Base-by-base conservation (phyloP, 805 yeast genomes). In the Yarrowia sp. region DNA sequence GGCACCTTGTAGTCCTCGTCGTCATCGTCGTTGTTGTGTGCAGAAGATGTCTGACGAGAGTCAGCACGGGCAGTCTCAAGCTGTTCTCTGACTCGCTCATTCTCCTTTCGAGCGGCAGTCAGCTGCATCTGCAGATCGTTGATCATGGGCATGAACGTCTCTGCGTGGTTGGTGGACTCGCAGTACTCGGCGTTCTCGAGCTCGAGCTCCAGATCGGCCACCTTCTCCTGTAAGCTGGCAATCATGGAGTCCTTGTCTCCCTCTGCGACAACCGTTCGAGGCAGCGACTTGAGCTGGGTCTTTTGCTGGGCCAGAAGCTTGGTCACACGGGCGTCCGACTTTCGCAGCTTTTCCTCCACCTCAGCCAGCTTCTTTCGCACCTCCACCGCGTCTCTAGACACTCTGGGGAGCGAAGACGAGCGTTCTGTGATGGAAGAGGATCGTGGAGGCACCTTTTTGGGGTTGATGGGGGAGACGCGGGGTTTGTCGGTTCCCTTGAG, bases 1-100 rank as follows among this genome's bases (percentile, higher is more conserved):
- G 66, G 66, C 40, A 59, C 66, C 66, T 59, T 59, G 53, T 59
- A 59, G 15, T 59, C 66, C 16, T 59, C 66, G 9, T 63, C 56
- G 8, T 48, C 65, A 8, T 61, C 66, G 19, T 49, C 53, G 8
- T 35, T 22, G 9, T 11, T n/a, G 9, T 43, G 14, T 4, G 38
- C 15, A 2, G 38, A 12, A 5, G 35, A 9, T 2, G 32, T 7
- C 9, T 61, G 35, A 8, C 45, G 38, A 11, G 45, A 22, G 16
- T 48, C 45, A 3, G 65, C 52, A 5, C 52, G 41, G 1, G 52
- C 65, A 2, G 40, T 19, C 8, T 59, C 65, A 4, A 59, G 65
- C 65, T 59, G 65, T 15, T 38, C 56, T 48, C 67, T 0, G 40
- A 63, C 55, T 11, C 67, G 45, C 36, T 48, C 56, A 22, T 63